Evolutionary conservation across 306 rosid species (phyloP).

Genomic region (Rosa lucieae): DNA sequence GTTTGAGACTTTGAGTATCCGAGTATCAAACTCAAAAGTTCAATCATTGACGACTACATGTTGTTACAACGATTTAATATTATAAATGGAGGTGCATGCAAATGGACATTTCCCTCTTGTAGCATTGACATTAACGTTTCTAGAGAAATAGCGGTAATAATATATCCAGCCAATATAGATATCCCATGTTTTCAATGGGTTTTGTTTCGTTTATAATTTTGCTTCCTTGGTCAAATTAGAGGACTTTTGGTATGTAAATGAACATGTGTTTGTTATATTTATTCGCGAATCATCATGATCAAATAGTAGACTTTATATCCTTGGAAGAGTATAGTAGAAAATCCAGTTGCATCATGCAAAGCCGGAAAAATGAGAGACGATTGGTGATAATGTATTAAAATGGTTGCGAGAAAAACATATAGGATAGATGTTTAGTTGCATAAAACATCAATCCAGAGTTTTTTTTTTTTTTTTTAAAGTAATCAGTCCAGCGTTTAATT

Average conservation of each 20-base stretch:
- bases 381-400: background rate
- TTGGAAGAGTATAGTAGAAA: background rate
- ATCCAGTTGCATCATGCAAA: background rate
- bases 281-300: background rate
- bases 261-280: background rate
- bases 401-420: background rate
- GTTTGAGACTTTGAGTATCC: background rate
- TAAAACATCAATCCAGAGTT: background rate
- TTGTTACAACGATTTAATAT: background rate
- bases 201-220: background rate
- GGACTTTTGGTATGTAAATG: background rate
- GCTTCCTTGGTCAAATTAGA: background rate
- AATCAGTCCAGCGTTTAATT: background rate
- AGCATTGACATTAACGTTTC: background rate
- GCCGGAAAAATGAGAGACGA: background rate
- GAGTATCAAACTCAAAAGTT: background rate
- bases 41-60: background rate
- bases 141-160: background rate
- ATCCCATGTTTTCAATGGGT: constrained; percentile 2
- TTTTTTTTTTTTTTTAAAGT: too few relatives aligned
- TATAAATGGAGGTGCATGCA: constrained; percentile 10
- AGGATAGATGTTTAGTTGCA: background rate
- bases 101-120: background rate
- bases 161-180: background rate
- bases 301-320: background rate